A percentile compares a stretch with the other conserved stretches of the same genome.
Conservation (phyloP, 2,329 filamentous ascomycete species). For the Simplicillium aogashimaense region DNA sequence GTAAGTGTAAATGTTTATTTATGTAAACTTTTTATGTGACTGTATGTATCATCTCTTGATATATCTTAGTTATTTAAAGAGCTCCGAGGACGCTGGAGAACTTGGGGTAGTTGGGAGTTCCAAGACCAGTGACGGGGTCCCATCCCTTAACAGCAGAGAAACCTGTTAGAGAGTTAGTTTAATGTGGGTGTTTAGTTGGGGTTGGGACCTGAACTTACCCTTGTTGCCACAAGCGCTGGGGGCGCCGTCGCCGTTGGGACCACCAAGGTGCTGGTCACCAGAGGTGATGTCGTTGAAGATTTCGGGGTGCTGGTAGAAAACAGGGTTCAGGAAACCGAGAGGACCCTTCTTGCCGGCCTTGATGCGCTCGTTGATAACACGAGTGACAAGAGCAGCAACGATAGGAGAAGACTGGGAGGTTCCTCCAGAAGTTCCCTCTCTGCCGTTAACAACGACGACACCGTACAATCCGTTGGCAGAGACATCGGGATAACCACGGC, state of each 20-base stretch:
- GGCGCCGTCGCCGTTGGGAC: background rate
- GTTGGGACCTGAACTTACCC: too few species aligned
- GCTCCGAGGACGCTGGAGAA: too few species aligned
- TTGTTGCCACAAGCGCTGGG: background rate
- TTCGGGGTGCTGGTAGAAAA: background rate
- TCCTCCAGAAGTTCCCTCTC: constrained; percentile 10
- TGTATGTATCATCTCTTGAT: too few species aligned
- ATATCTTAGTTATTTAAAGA: too few species aligned
- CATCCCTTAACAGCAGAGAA: too few species aligned
- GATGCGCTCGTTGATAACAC: constrained; percentile 7
- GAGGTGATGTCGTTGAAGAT: background rate
- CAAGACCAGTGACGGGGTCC: too few species aligned
- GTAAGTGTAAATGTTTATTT: too few species aligned
- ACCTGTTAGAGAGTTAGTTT: too few species aligned
- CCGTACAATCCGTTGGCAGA: constrained; percentile 33
- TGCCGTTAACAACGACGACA: constrained; percentile 21
- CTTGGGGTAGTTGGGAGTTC: too few species aligned
- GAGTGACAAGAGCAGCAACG: constrained; percentile 8
- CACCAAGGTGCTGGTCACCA: background rate
- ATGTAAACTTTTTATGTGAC: too few species aligned
- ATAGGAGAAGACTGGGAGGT: constrained; percentile 8
- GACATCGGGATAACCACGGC: constrained; percentile 27
- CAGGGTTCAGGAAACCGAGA: constrained; percentile 20
- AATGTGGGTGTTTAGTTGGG: too few species aligned
- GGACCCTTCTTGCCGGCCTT: constrained; percentile 25